A percentile compares a stretch with the other conserved stretches of the same genome.
These are phyloP conservation scores for Kodamaea kaohsiungensis DNA, from an alignment of 805 yeast species.

Conservation along the genomic window DNA sequence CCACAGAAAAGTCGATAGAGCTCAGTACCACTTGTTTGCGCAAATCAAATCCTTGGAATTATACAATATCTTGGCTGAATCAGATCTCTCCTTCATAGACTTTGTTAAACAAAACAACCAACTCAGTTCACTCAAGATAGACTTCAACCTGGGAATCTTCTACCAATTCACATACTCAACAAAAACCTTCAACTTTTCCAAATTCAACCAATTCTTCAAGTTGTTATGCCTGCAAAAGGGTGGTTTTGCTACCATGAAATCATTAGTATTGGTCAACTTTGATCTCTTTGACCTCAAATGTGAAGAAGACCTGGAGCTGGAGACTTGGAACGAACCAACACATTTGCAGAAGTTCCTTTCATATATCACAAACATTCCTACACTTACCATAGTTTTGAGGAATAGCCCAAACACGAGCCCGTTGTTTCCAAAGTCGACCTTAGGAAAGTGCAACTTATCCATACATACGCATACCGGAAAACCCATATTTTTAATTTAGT, in stretches of 20 bases:
- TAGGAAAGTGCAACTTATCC: background rate
- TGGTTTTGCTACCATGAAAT: constrained; percentile 26
- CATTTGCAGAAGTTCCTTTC: constrained; percentile 5
- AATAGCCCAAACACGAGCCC: background rate
- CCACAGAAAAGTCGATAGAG: constrained; percentile 12
- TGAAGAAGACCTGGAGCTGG: constrained; percentile 13
- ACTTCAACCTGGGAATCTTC: constrained; percentile 50
- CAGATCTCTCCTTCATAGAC: constrained; percentile 51
- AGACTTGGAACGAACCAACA: constrained; percentile 13
- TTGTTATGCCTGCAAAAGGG: constrained; percentile 38
- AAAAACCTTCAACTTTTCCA: constrained; percentile 31
- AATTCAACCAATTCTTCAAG: constrained; percentile 27
- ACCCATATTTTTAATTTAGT: background rate
- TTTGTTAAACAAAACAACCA: constrained; percentile 39
- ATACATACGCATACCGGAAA: background rate
- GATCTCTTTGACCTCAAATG: constrained; percentile 24
- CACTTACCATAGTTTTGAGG: background rate
- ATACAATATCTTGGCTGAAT: constrained; percentile 39
- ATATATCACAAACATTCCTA: constrained; percentile 3
- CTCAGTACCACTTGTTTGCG: constrained; percentile 33
- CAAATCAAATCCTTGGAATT: constrained; percentile 40
- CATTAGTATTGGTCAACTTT: constrained; percentile 32
- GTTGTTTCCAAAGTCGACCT: constrained; percentile 1
- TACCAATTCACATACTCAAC: constrained; percentile 19
- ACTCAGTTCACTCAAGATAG: constrained; percentile 44